Conservation (phyloP, 345 rosid genomes). For the Isatis tinctoria region DNA sequence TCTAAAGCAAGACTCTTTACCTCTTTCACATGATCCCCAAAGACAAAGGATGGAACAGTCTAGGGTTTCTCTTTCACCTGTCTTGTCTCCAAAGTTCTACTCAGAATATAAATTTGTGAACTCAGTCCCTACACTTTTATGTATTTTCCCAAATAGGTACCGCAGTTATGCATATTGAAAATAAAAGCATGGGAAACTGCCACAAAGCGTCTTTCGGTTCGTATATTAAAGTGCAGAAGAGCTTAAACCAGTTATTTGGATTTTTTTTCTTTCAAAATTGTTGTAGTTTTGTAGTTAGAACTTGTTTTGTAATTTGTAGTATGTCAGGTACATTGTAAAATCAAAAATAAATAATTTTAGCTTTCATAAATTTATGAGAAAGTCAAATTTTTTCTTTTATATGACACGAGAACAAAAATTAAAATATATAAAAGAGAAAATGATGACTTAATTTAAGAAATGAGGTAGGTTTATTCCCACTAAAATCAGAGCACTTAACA, state of each 20-base stretch:
- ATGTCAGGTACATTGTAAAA: no score
- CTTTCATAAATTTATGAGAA: not conserved
- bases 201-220: no score
- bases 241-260: no score
- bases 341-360: not conserved
- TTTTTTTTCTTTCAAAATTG: no score
- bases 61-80: slow-evolving; percentile 21
- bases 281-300: not conserved
- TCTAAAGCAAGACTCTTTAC: not conserved
- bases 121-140: slow-evolving; percentile 1
- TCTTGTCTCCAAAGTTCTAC: not conserved
- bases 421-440: not conserved
- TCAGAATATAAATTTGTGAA: not conserved
- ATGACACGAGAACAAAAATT: not conserved
- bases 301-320: no score
- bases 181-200: no score
- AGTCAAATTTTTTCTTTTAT: not conserved
- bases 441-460: not conserved
- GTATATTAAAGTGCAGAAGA: no score
- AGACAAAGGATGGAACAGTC: not conserved
- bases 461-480: not conserved
- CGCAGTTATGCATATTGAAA: no score
- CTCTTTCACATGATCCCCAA: not conserved
- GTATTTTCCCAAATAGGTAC: not conserved
- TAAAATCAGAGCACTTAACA: not conserved